These are phyloP conservation scores for Apiospora aurea DNA, from an alignment of 2,329 filamentous ascomycete species.

Conservation along the genomic window DNA sequence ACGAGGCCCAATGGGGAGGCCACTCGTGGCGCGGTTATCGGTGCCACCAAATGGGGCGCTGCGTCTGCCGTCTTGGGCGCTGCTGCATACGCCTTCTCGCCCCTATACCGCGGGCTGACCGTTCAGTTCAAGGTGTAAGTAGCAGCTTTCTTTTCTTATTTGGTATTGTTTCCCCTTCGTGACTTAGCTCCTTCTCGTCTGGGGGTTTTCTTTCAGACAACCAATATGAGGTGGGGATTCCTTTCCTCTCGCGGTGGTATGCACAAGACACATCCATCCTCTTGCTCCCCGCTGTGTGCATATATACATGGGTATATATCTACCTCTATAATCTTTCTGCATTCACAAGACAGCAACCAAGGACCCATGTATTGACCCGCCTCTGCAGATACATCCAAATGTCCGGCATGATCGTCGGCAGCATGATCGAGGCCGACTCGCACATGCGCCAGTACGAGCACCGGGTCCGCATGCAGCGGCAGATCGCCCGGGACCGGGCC, in stretches of 20 bases:
- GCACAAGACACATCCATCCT: no score
- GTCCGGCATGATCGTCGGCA: slow-evolving; percentile 83
- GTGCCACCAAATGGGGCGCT: slow-evolving; percentile 77
- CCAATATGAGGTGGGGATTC: no score
- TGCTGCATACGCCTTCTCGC: slow-evolving; percentile 69
- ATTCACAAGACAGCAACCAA: no score
- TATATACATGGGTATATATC: no score
- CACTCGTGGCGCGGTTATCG: slow-evolving; percentile 68
- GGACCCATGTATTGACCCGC: no score
- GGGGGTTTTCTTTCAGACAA: no score
- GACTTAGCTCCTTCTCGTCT: no score
- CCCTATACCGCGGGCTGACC: slow-evolving; percentile 75
- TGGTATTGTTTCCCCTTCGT: no score
- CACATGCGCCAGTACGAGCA: slow-evolving; percentile 73
- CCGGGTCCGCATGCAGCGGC: slow-evolving; percentile 68
- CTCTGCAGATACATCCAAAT: slow-evolving; percentile 84
- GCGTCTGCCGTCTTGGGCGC: slow-evolving; percentile 68
- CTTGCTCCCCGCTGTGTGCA: no score
- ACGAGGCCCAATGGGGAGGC: slow-evolving; percentile 76
- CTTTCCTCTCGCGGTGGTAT: no score
- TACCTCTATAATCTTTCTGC: no score
- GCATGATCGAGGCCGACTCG: slow-evolving; percentile 78
- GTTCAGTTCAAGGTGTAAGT: slow-evolving; percentile 80
- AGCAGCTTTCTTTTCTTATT: neutral
- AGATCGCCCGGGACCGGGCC: slow-evolving; percentile 68